Percentiles rank a stretch among this genome's conserved stretches.
Evolutionary conservation across 1,284 basidiomycete species (phyloP).

Genomic region (Crepidotus sp.): DNA sequence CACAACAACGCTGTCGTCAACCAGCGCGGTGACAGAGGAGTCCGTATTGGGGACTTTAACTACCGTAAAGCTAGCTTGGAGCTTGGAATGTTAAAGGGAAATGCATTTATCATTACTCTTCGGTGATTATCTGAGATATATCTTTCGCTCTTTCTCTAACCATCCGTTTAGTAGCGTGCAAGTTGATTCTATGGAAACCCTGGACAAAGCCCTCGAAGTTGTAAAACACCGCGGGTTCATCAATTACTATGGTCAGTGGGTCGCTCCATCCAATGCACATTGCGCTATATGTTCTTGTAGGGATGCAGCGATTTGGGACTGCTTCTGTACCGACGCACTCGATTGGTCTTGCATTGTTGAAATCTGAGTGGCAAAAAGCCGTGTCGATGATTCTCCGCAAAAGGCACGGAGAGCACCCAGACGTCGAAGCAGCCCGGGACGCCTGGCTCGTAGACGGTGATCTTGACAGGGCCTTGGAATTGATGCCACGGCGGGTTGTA

Average conservation of each 20-base stretch:
- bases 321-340: slow-evolving; percentile 92
- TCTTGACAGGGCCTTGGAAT: slow-evolving; percentile 64
- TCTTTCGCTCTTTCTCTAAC: slow-evolving; percentile 7
- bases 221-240: slow-evolving; percentile 82
- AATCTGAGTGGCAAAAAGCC: slow-evolving; percentile 84
- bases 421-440: slow-evolving; percentile 68
- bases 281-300: slow-evolving; percentile 29
- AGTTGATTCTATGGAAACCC: slow-evolving; percentile 58
- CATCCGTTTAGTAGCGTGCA: slow-evolving; percentile 62
- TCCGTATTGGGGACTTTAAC: slow-evolving; percentile 81
- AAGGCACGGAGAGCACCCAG: slow-evolving; percentile 84
- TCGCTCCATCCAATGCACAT: not conserved
- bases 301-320: slow-evolving; percentile 99
- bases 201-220: slow-evolving; percentile 73
- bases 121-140: slow-evolving; percentile 44
- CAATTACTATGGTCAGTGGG: slow-evolving; percentile 86
- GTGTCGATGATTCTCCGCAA: slow-evolving; percentile 75
- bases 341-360: slow-evolving; percentile 85
- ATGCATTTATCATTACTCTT: slow-evolving; percentile 90
- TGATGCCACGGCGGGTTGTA: slow-evolving; percentile 84
- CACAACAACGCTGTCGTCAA: slow-evolving; percentile 45
- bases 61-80: slow-evolving; percentile 81
- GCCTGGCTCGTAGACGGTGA: slow-evolving; percentile 79
- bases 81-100: slow-evolving; percentile 92
- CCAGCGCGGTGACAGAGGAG: slow-evolving; percentile 81